phyloP scores from a whole-genome alignment of 306 rosid species.

The Cucumis melo region DNA sequence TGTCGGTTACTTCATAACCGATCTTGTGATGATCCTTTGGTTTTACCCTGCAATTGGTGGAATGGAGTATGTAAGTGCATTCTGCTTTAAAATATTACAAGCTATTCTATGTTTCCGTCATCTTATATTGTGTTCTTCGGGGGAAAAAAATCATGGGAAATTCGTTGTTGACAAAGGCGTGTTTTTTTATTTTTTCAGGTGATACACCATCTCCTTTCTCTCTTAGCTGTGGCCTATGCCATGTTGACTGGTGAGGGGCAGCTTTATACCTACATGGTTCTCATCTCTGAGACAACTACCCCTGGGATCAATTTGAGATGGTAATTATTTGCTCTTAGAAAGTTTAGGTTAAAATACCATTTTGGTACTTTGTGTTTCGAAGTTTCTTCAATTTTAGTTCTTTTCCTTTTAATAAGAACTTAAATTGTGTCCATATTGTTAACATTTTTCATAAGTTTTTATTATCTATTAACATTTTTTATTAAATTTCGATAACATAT shows the following conservation, averaged over 20 bases:
- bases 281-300: constrained; percentile 90
- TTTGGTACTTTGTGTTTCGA: no score
- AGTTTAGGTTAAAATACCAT: no score
- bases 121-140: background rate
- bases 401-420: no score
- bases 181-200: constrained; percentile 39
- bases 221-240: constrained; percentile 62
- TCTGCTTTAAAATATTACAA: background rate
- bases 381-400: no score
- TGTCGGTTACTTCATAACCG: constrained; percentile 83
- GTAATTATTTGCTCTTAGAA: constrained; percentile 20
- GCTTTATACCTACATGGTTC: constrained; percentile 80
- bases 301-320: constrained; percentile 98
- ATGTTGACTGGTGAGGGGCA: constrained; percentile 91
- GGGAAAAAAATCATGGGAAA: background rate
- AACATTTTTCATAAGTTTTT: no score
- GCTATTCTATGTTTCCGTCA: background rate
- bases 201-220: constrained; percentile 72
- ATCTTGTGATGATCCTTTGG: constrained; percentile 87
- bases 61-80: constrained; percentile 82
- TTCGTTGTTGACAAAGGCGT: background rate
- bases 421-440: no score
- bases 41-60: constrained; percentile 87
- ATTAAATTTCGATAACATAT: no score
- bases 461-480: no score